phyloP scores from a whole-genome alignment of 768 basidiomycete species.

The Cyclocybe cylindracea region DNA sequence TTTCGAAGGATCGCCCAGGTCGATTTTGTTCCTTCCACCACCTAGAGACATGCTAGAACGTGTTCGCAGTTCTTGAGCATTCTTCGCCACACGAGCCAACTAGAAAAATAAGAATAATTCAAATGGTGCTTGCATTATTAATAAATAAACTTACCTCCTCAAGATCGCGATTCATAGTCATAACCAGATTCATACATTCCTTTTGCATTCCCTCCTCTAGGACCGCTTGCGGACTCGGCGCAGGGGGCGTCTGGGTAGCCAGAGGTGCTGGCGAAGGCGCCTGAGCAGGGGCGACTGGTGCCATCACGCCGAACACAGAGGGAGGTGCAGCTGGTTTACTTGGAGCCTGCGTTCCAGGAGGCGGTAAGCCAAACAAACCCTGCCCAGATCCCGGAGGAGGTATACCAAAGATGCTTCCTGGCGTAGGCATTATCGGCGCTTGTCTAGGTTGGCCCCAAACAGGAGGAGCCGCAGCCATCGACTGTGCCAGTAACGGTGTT shows the following conservation, averaged over 20 bases:
- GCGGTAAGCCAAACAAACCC: too few species aligned
- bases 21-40: slow-evolving; percentile 40
- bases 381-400: too few species aligned
- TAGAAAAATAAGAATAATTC: not conserved
- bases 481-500: too few species aligned
- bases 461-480: not conserved
- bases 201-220: slow-evolving; percentile 68
- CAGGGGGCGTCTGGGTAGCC: not conserved
- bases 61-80: slow-evolving; percentile 39
- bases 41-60: slow-evolving; percentile 38
- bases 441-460: not conserved
- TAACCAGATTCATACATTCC: slow-evolving; percentile 56
- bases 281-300: slow-evolving; percentile 3
- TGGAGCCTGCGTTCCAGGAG: too few species aligned
- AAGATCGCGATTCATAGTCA: slow-evolving; percentile 51
- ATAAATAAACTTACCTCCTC: slow-evolving; percentile 48
- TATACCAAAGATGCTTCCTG: not conserved
- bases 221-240: slow-evolving; percentile 21
- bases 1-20: slow-evolving; percentile 46
- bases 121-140: not conserved
- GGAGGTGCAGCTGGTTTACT: not conserved
- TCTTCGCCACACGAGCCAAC: slow-evolving; percentile 40
- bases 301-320: not conserved
- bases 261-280: not conserved
- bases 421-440: not conserved